A percentile compares a stretch with the other conserved stretches of the same genome.
Evolutionary conservation across 2,329 filamentous ascomycete genomes (phyloP).

Genomic region (Neurospora crassa): DNA sequence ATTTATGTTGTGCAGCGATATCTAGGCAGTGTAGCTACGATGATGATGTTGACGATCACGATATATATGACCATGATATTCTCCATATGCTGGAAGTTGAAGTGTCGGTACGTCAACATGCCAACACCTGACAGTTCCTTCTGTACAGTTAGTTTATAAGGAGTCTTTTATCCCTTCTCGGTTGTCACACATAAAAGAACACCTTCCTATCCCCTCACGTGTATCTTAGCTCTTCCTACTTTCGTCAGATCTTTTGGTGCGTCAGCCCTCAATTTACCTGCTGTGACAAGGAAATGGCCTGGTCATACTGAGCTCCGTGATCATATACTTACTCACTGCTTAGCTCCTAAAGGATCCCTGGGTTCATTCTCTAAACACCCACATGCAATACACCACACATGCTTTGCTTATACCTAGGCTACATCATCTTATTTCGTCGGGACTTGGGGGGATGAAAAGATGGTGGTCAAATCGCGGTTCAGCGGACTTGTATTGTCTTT

Average conservation of each 20-base stretch:
- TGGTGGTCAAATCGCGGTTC: not conserved
- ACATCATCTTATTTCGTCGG: not conserved
- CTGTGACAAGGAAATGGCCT: not conserved
- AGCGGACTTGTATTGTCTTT: not conserved
- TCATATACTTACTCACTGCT: not conserved
- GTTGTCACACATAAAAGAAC: not conserved
- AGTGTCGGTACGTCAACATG: not conserved
- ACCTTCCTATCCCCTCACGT: not conserved
- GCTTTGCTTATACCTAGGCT: not conserved
- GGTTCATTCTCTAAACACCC: not conserved
- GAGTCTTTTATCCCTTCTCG: not conserved
- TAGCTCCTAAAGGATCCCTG: not conserved
- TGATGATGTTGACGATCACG: not conserved
- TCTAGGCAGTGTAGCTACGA: not conserved
- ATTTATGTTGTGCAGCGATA: not conserved
- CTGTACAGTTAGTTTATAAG: not conserved
- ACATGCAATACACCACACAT: not conserved
- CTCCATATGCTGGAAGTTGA: not conserved
- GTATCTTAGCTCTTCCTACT: not conserved
- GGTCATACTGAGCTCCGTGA: not conserved
- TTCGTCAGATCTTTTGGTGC: not conserved
- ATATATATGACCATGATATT: not conserved
- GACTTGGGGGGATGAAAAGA: not conserved
- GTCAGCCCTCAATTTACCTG: not conserved
- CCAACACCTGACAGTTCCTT: not conserved